Conservation (phyloP, 139 green algal genomes). For the Chlamydomonas applanata region DNA sequence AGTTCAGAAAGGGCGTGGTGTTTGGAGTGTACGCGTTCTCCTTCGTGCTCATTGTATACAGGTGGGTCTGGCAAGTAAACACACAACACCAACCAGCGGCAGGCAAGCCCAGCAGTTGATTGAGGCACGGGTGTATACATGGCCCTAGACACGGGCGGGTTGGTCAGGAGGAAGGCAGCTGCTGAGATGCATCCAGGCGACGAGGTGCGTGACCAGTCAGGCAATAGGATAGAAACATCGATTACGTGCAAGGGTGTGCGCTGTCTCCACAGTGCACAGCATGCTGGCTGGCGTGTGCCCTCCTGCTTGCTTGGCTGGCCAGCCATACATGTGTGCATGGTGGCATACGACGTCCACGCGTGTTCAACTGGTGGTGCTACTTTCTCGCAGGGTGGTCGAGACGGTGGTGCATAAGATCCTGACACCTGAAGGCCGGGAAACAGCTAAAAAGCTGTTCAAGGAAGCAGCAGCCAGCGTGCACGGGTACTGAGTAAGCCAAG, state of each 20-base stretch:
- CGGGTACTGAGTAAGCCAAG: not conserved
- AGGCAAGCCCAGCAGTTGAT: too few relatives aligned
- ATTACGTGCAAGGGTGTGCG: too few relatives aligned
- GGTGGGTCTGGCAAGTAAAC: not conserved
- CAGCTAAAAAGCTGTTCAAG: conserved; percentile 15
- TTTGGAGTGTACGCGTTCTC: not conserved
- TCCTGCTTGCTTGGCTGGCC: not conserved
- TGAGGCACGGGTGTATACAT: too few relatives aligned
- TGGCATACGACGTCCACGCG: not conserved
- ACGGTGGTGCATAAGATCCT: conserved; percentile 2
- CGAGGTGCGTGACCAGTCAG: too few relatives aligned
- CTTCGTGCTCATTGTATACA: not conserved
- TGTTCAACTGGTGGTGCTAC: too few relatives aligned
- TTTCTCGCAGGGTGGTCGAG: conserved; percentile 4
- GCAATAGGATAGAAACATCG: too few relatives aligned
- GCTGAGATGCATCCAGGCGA: too few relatives aligned
- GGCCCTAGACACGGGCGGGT: too few relatives aligned
- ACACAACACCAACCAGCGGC: too few relatives aligned
- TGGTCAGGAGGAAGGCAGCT: too few relatives aligned
- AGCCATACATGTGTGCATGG: not conserved
- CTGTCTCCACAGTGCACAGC: too few relatives aligned
- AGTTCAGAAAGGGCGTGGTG: not conserved
- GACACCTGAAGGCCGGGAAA: conserved; percentile 11
- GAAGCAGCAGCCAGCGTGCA: not conserved
- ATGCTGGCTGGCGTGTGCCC: too few relatives aligned